A percentile compares a stretch with the other conserved stretches of the same genome.
Conservation (phyloP, 208 protist species). For the Leishmania amazonensis region DNA sequence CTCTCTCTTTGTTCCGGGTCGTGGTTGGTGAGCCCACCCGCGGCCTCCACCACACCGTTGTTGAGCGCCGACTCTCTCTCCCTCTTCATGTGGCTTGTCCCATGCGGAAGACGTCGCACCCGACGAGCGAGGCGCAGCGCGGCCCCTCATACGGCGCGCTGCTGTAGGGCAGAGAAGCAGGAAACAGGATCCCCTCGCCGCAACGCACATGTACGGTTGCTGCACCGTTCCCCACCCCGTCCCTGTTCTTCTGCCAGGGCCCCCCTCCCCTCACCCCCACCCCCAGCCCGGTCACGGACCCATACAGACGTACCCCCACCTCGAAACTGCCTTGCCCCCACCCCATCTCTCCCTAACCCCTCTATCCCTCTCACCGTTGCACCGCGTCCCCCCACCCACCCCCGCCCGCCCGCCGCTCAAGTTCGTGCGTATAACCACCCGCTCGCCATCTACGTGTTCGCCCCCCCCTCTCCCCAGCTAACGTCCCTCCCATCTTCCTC, state of each 20-base stretch:
- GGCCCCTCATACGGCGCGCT: not conserved
- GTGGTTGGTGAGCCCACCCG: not conserved
- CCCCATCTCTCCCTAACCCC: not conserved
- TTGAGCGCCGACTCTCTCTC: not conserved
- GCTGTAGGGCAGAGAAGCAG: conserved; percentile 1
- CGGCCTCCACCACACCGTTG: not conserved
- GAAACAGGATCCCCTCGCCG: not conserved
- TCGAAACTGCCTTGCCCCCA: not conserved
- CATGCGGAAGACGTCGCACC: not conserved
- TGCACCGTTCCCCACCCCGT: not conserved
- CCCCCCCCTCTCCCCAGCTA: not conserved
- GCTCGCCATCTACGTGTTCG: not conserved
- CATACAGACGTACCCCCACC: not conserved
- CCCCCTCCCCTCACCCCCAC: not conserved
- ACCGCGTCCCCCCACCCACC: not conserved
- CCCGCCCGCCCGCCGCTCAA: not conserved
- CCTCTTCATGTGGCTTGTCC: too few relatives aligned
- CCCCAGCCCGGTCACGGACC: not conserved
- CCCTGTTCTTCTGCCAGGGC: not conserved
- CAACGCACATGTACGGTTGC: not conserved
- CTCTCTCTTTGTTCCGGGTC: not conserved
- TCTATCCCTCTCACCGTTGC: not conserved
- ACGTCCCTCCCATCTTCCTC: not conserved
- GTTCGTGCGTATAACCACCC: not conserved
- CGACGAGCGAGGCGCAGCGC: not conserved